phyloP scores from a whole-genome alignment of 1,284 basidiomycete genomes.

The Inonotus hispidus region DNA sequence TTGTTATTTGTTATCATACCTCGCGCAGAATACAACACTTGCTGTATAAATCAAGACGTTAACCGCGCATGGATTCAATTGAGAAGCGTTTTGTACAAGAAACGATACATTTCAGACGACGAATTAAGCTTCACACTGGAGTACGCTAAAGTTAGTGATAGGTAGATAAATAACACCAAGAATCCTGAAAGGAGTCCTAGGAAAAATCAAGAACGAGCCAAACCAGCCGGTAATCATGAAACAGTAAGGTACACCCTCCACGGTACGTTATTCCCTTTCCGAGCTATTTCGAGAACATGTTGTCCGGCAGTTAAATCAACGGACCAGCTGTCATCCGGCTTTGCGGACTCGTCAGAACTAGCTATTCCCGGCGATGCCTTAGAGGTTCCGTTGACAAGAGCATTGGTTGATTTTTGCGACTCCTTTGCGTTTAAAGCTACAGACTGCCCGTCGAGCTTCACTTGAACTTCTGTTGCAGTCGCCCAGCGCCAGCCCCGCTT shows the following conservation, averaged over 20 bases:
- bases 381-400: not conserved
- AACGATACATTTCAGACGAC: not conserved
- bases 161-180: not conserved
- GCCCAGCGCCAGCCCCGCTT: not conserved
- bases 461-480: conserved; percentile 4
- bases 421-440: conserved; percentile 1
- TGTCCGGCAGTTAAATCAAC: conserved; percentile 9
- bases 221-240: not conserved
- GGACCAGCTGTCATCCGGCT: conserved; percentile 10
- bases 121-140: not conserved
- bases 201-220: not conserved
- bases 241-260: conserved; percentile 15
- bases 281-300: conserved; percentile 15
- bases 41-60: not conserved
- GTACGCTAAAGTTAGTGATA: not conserved
- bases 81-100: not conserved
- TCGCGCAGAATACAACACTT: not conserved
- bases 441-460: conserved; percentile 9
- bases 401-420: too few species aligned
- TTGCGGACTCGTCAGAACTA: not conserved
- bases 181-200: not conserved
- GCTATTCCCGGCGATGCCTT: not conserved
- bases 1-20: not conserved
- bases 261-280: conserved; percentile 11
- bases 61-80: not conserved